These are phyloP conservation scores for Polygonum aviculare DNA, from an alignment of 148 eudicot species.

Conservation along the genomic window DNA sequence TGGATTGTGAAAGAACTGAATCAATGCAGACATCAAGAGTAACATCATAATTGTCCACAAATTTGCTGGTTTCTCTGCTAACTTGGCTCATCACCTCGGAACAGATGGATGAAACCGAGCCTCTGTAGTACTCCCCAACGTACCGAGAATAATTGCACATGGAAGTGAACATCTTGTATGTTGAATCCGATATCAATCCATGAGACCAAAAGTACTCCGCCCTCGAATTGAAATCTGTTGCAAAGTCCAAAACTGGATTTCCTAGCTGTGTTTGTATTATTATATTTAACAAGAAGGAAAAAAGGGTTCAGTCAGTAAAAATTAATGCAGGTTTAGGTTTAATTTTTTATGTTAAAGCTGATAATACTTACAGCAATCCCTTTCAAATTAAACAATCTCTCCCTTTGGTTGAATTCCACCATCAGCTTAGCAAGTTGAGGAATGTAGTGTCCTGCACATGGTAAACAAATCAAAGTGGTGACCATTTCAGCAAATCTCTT, in stretches of 20 bases:
- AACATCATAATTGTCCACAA: conserved; percentile 93
- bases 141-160: conserved; percentile 86
- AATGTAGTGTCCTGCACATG: conserved; percentile 70
- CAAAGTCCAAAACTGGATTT: conserved; percentile 86
- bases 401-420: conserved; percentile 49
- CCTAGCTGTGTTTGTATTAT: conserved; percentile 53
- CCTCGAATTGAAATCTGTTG: conserved; percentile 88
- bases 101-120: conserved; percentile 61
- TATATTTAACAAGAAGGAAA: no score
- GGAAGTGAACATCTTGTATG: conserved; percentile 70
- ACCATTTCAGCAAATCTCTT: not conserved
- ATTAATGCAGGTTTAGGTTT: not conserved
- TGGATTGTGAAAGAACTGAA: conserved; percentile 79
- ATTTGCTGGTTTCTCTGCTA: conserved; percentile 71
- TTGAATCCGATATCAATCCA: conserved; percentile 88
- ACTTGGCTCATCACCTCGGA: conserved; percentile 72
- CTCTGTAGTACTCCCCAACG: conserved; percentile 75
- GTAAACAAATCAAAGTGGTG: conserved; percentile 4
- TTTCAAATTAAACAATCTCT: conserved; percentile 69
- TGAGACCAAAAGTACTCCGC: conserved; percentile 98
- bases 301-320: not conserved
- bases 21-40: conserved; percentile 91
- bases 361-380: conserved; percentile 74
- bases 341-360: not conserved
- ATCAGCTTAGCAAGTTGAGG: conserved; percentile 93